Conservation (phyloP, 495 filamentous ascomycete genomes). For the Hypoxylon rickii region DNA sequence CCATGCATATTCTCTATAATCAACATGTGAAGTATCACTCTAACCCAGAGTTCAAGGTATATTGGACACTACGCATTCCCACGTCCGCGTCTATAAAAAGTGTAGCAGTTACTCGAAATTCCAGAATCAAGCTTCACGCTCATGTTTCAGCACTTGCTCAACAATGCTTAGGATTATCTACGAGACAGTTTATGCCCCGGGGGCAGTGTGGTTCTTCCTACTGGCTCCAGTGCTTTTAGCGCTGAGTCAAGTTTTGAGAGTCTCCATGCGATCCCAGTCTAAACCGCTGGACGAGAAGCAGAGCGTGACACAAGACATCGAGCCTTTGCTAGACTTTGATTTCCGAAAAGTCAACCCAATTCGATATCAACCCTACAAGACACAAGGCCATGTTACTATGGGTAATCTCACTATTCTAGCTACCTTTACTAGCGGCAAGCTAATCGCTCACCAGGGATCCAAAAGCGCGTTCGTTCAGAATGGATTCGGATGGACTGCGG, state of each 20-base stretch:
- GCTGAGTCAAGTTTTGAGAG: neutral
- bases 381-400: constrained; percentile 29
- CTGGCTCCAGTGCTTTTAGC: constrained; percentile 10
- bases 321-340: constrained; percentile 21
- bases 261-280: neutral
- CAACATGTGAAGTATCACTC: too few species aligned
- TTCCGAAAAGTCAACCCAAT: constrained; percentile 23
- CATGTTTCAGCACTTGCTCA: too few species aligned
- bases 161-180: constrained; percentile 13
- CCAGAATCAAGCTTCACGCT: too few species aligned
- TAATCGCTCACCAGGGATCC: constrained; percentile 17
- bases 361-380: constrained; percentile 26
- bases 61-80: too few species aligned
- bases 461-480: constrained; percentile 18
- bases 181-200: neutral
- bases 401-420: neutral
- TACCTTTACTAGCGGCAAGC: neutral
- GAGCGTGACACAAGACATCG: constrained; percentile 1
- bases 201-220: constrained; percentile 6
- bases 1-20: too few species aligned
- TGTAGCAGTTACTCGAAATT: too few species aligned
- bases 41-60: too few species aligned
- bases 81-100: too few species aligned
- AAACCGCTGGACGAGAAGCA: neutral
- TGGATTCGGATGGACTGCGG: constrained; percentile 28